These are phyloP conservation scores for Yamadazyma insecticola DNA, from an alignment of 805 yeast genomes.

Conservation along the genomic window DNA sequence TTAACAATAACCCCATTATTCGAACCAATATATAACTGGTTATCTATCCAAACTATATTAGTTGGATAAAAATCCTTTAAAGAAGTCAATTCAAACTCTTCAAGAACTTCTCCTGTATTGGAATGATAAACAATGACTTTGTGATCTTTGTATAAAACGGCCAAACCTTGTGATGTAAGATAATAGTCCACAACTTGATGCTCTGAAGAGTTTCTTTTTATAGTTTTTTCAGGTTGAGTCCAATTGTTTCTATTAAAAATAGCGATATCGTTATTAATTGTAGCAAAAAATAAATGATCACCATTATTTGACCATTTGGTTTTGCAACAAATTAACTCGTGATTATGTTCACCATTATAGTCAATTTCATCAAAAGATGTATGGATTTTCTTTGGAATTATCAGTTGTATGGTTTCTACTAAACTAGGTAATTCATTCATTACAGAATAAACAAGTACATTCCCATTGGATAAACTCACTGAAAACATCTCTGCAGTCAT, in stretches of 20 bases:
- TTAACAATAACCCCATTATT: slow-evolving; percentile 35
- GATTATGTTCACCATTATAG: slow-evolving; percentile 38
- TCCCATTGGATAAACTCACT: slow-evolving; percentile 57
- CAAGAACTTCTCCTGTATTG: slow-evolving; percentile 22
- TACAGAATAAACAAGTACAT: slow-evolving; percentile 49
- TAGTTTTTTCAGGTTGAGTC: slow-evolving; percentile 25
- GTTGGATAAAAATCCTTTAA: slow-evolving; percentile 27
- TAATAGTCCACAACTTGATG: slow-evolving; percentile 47
- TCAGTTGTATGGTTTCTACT: slow-evolving; percentile 39
- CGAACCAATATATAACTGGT: slow-evolving; percentile 37
- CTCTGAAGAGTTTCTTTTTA: slow-evolving; percentile 10
- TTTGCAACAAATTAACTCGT: slow-evolving; percentile 46
- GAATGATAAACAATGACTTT: slow-evolving; percentile 47
- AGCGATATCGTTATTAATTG: slow-evolving; percentile 43
- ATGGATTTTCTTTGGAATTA: slow-evolving; percentile 34
- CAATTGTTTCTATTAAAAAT: slow-evolving; percentile 42
- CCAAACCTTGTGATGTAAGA: slow-evolving; percentile 60
- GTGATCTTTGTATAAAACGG: slow-evolving; percentile 45
- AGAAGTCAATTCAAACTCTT: slow-evolving; percentile 8
- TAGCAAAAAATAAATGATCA: slow-evolving; percentile 62
- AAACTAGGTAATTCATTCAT: slow-evolving; percentile 53
- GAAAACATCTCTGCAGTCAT: slow-evolving; percentile 53
- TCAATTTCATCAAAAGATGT: slow-evolving; percentile 32
- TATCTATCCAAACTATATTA: slow-evolving; percentile 24
- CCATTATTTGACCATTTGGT: slow-evolving; percentile 74